Evolutionary conservation across 768 basidiomycete genomes (phyloP).

Genomic region (Boletus rex-veris): DNA sequence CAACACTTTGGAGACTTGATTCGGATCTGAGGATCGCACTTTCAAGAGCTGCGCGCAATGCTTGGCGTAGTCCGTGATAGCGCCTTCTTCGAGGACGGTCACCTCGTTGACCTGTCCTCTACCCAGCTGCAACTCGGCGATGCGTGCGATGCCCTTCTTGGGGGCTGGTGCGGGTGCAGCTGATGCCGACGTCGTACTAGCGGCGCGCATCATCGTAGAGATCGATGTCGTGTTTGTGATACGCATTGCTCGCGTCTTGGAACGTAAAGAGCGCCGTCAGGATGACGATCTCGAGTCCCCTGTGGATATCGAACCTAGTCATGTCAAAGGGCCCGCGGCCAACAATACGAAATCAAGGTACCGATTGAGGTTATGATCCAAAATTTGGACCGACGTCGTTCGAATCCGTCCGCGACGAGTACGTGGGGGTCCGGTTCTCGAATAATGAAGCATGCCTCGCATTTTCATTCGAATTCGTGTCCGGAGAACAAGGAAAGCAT

Average conservation of each 20-base stretch:
- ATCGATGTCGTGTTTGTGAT: constrained; percentile 36
- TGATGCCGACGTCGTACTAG: constrained; percentile 25
- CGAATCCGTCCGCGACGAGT: constrained; percentile 71
- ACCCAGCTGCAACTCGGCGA: constrained; percentile 70
- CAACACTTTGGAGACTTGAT: constrained; percentile 35
- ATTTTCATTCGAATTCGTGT: constrained; percentile 82
- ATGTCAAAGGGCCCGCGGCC: no score
- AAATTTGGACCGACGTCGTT: constrained; percentile 64
- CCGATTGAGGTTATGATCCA: constrained; percentile 85
- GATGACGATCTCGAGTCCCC: constrained; percentile 78
- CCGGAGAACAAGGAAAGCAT: constrained; percentile 37
- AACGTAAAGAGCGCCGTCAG: constrained; percentile 75
- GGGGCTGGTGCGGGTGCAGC: constrained; percentile 48
- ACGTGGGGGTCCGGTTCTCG: constrained; percentile 87
- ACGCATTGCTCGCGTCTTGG: constrained; percentile 61
- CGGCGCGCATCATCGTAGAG: neutral
- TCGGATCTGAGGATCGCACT: constrained; percentile 22
- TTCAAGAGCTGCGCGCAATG: constrained; percentile 63
- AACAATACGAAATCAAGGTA: constrained; percentile 16
- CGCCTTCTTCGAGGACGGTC: constrained; percentile 62
- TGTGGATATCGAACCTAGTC: constrained; percentile 77
- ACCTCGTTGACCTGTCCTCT: constrained; percentile 75
- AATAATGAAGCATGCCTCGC: constrained; percentile 77
- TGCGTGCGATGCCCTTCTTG: constrained; percentile 63
- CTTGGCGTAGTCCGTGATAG: constrained; percentile 60